These are phyloP conservation scores for Themeda triandra DNA, from an alignment of 176 grass and related monocot species.

Conservation along the genomic window DNA sequence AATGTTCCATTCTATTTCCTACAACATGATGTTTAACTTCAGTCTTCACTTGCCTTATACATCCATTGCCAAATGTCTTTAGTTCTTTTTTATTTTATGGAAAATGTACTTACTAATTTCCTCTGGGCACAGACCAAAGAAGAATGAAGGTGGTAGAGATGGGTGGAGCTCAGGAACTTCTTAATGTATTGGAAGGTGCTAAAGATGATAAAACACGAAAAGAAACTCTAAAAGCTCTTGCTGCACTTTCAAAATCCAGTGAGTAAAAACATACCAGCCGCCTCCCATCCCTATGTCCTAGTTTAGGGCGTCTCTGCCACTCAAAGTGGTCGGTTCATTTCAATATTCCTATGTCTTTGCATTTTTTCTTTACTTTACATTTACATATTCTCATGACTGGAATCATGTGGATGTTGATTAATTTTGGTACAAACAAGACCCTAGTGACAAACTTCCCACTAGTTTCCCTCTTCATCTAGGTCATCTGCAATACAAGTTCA, in stretches of 20 bases:
- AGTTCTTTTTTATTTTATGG: not conserved
- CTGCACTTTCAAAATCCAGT: constrained; percentile 78
- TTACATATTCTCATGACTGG: not conserved
- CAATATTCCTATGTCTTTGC: not conserved
- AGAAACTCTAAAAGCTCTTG: constrained; percentile 70
- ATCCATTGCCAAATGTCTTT: not conserved
- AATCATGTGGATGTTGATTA: constrained; percentile 8
- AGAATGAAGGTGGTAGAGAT: constrained; percentile 95
- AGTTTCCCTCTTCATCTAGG: not conserved
- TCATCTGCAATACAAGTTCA: not conserved
- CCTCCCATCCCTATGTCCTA: not conserved
- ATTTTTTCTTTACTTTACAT: not conserved
- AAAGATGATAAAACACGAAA: constrained; percentile 95
- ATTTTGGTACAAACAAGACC: not conserved
- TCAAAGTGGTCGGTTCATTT: not conserved
- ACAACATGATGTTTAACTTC: constrained; percentile 3
- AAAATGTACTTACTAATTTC: constrained; percentile 31
- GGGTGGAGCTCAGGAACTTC: constrained; percentile 79
- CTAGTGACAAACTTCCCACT: not conserved
- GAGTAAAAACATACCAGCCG: constrained; percentile 11
- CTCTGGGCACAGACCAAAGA: constrained; percentile 52
- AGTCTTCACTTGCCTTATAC: not conserved
- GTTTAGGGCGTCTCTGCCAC: constrained; percentile 6
- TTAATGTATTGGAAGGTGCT: constrained; percentile 73
- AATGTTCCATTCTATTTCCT: not conserved